These are phyloP conservation scores for Brassica hybrid DNA, from an alignment of 441 rosid genomes.

Conservation along the genomic window DNA sequence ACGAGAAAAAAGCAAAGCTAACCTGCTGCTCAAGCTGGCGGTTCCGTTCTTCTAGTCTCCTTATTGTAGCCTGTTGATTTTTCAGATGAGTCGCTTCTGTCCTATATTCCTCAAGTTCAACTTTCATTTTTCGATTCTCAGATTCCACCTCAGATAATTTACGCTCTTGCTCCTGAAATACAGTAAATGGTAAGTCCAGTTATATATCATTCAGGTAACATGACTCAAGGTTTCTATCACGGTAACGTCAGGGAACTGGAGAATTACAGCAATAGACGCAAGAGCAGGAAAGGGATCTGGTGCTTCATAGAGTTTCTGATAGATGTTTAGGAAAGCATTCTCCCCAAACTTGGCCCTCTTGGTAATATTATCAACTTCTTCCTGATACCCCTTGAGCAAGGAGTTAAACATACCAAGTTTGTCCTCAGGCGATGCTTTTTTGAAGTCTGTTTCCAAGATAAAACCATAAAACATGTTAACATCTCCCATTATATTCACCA, in stretches of 20 bases:
- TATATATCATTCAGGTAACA: constrained; percentile 3
- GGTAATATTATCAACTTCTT: constrained; percentile 99
- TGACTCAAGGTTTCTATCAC: neutral
- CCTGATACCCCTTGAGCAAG: constrained; percentile 95
- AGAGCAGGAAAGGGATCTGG: constrained; percentile 99
- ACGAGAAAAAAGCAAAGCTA: too few species aligned
- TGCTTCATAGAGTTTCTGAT: constrained; percentile 98
- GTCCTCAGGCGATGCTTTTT: constrained; percentile 90
- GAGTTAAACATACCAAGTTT: constrained; percentile 88
- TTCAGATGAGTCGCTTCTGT: constrained; percentile 95
- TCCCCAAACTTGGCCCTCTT: constrained; percentile 99
- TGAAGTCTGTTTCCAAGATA: constrained; percentile 73
- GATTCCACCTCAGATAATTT: constrained; percentile 88
- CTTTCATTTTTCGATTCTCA: constrained; percentile 96
- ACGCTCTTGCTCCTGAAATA: constrained; percentile 89
- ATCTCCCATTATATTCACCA: constrained; percentile 10
- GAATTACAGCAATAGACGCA: constrained; percentile 88
- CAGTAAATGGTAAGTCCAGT: constrained; percentile 18
- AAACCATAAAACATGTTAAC: constrained; percentile 20
- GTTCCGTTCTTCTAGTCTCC: constrained; percentile 59
- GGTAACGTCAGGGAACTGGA: too few species aligned
- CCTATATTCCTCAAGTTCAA: constrained; percentile 96
- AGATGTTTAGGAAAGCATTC: constrained; percentile 95
- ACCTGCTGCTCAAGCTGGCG: constrained; percentile 10
- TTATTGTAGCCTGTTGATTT: constrained; percentile 98